phyloP scores from a whole-genome alignment of 2,329 filamentous ascomycete genomes.

The Mariannaea elegans region DNA sequence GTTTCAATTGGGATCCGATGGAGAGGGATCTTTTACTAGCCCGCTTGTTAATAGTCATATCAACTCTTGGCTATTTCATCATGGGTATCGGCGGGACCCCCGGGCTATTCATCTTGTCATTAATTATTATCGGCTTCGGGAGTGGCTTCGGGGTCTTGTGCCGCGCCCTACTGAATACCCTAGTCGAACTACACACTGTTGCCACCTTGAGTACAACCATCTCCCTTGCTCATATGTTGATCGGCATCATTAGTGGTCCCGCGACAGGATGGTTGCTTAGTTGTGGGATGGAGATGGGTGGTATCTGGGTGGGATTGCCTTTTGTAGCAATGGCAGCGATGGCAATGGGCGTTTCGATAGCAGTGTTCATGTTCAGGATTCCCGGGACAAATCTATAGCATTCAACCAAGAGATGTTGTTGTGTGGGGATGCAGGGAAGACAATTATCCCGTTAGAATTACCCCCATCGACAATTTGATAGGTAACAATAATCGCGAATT shows the following conservation, averaged over 20 bases:
- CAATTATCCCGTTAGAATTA: too few species aligned
- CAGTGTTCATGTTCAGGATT: slow-evolving; percentile 41
- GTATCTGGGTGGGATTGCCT: slow-evolving; percentile 58
- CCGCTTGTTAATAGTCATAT: slow-evolving; percentile 45
- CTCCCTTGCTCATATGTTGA: slow-evolving; percentile 57
- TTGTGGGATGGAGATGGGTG: slow-evolving; percentile 56
- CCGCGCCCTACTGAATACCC: slow-evolving; percentile 58
- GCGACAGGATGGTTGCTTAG: slow-evolving; percentile 57
- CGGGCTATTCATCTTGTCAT: slow-evolving; percentile 47
- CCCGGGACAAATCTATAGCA: slow-evolving; percentile 18
- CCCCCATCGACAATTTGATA: too few species aligned
- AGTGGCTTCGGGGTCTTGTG: slow-evolving; percentile 53
- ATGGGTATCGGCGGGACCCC: slow-evolving; percentile 48
- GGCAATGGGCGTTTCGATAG: slow-evolving; percentile 36
- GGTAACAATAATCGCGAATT: too few species aligned
- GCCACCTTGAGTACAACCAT: slow-evolving; percentile 63
- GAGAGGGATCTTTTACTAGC: slow-evolving; percentile 52
- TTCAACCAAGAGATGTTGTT: too few species aligned
- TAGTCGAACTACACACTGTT: slow-evolving; percentile 62
- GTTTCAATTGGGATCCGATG: slow-evolving; percentile 41
- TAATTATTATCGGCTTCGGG: slow-evolving; percentile 57
- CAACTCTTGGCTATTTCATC: slow-evolving; percentile 47
- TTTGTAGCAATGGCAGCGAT: slow-evolving; percentile 51
- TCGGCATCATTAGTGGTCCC: slow-evolving; percentile 56
- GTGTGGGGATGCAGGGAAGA: too few species aligned